Percentiles rank a stretch among this genome's conserved stretches.
Evolutionary conservation across 805 yeast genomes (phyloP).

Genomic region (Saccharomycopsis sp.): DNA sequence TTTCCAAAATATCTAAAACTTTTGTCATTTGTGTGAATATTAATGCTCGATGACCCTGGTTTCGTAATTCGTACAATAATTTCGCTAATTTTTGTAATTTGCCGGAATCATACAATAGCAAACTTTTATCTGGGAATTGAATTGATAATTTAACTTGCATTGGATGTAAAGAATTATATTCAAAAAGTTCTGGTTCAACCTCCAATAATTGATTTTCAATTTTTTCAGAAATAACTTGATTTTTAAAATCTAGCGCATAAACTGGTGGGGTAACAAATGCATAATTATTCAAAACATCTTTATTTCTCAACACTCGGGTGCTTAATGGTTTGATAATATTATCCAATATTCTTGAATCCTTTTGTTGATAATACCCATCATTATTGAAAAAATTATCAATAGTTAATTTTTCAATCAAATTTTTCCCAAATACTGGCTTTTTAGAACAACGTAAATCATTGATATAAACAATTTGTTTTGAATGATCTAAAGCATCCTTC

Average conservation of each 20-base stretch:
- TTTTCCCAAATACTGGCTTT: conserved; percentile 61
- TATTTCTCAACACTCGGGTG: conserved; percentile 35
- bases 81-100: conserved; percentile 80
- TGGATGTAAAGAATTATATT: conserved; percentile 59
- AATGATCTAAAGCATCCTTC: conserved; percentile 41
- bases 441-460: conserved; percentile 60
- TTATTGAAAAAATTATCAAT: conserved; percentile 28
- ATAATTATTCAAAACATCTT: conserved; percentile 56
- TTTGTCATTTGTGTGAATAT: conserved; percentile 98
- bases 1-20: conserved; percentile 88
- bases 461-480: conserved; percentile 52
- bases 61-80: conserved; percentile 67
- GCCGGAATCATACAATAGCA: conserved; percentile 94
- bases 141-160: conserved; percentile 82
- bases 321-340: conserved; percentile 37
- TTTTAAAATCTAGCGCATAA: conserved; percentile 66
- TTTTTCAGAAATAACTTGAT: conserved; percentile 39
- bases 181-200: conserved; percentile 20
- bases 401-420: conserved; percentile 40
- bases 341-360: conserved; percentile 23
- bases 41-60: conserved; percentile 86
- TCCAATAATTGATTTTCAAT: conserved; percentile 28
- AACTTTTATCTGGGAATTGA: conserved; percentile 92
- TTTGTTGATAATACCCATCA: conserved; percentile 8
- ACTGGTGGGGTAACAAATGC: conserved; percentile 86